These are phyloP conservation scores for Boletus insuetus DNA, from an alignment of 768 basidiomycete genomes.

Conservation along the genomic window DNA sequence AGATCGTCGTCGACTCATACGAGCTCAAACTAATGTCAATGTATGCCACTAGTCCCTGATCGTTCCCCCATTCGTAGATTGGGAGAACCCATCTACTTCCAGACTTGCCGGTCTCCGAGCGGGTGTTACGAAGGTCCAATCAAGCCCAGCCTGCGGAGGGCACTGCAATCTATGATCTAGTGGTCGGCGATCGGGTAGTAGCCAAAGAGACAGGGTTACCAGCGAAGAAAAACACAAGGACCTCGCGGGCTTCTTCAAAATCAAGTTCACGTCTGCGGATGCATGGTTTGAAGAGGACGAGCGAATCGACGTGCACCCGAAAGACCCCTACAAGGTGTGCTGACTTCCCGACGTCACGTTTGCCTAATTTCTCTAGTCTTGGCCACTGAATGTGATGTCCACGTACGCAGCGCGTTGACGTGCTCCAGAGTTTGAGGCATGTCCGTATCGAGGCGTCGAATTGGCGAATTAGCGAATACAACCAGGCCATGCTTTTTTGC, in stretches of 20 bases:
- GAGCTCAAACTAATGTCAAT: constrained; percentile 55
- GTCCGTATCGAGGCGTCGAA: constrained; percentile 61
- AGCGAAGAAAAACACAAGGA: constrained; percentile 30
- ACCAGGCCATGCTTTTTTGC: constrained; percentile 49
- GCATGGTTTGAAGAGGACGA: constrained; percentile 74
- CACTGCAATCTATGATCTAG: constrained; percentile 43
- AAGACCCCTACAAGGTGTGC: constrained; percentile 67
- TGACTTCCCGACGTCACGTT: too few species aligned
- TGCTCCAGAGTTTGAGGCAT: constrained; percentile 57
- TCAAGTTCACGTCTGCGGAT: constrained; percentile 51
- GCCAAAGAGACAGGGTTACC: constrained; percentile 39
- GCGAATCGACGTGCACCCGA: constrained; percentile 56
- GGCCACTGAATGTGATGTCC: not conserved
- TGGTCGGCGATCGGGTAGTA: constrained; percentile 35
- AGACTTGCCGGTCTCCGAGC: constrained; percentile 39
- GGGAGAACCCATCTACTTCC: constrained; percentile 54
- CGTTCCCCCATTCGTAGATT: constrained; percentile 42
- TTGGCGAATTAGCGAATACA: constrained; percentile 60
- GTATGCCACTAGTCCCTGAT: constrained; percentile 24
- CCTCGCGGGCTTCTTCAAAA: constrained; percentile 46
- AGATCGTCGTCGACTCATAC: constrained; percentile 53
- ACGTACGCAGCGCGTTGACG: constrained; percentile 54
- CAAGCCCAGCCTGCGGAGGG: constrained; percentile 30
- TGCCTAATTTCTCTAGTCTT: not conserved
- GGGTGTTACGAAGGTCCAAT: constrained; percentile 32